Evolutionary conservation across 2,329 filamentous ascomycete species (phyloP).

Genomic region (Saccharata proteae): DNA sequence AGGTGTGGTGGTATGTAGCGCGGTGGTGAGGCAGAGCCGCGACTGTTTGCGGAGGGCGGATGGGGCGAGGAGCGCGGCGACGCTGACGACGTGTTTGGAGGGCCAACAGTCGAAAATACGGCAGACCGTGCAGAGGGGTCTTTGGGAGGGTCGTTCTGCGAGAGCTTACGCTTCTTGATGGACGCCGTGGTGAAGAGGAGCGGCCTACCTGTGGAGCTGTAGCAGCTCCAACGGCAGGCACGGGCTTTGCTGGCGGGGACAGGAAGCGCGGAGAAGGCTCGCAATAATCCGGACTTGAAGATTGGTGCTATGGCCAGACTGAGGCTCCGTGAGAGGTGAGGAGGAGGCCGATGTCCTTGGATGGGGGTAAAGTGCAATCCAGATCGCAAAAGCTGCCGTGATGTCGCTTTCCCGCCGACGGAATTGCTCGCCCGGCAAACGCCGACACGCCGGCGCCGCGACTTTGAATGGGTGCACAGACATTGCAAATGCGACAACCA

Average conservation of each 20-base stretch:
- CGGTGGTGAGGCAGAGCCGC: slow-evolving; percentile 24
- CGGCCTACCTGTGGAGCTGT: slow-evolving; percentile 26
- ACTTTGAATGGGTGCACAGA: too few species aligned
- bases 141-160: slow-evolving; percentile 14
- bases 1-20: slow-evolving; percentile 45
- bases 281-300: too few species aligned
- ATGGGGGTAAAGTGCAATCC: too few species aligned
- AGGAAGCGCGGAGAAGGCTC: slow-evolving; percentile 3
- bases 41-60: slow-evolving; percentile 13
- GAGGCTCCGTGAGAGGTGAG: too few species aligned
- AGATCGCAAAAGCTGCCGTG: too few species aligned
- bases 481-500: too few species aligned
- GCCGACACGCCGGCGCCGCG: too few species aligned
- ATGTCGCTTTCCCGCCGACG: too few species aligned
- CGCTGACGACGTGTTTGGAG: slow-evolving; percentile 9
- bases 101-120: neutral
- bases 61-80: slow-evolving; percentile 27
- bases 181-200: slow-evolving; percentile 28
- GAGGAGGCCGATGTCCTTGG: too few species aligned
- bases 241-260: slow-evolving; percentile 6
- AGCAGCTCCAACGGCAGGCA: slow-evolving; percentile 25
- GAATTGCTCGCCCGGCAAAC: too few species aligned
- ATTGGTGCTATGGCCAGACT: too few species aligned
- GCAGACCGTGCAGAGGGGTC: slow-evolving; percentile 11
- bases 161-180: slow-evolving; percentile 36